Evolutionary conservation across 768 basidiomycete genomes (phyloP).

Genomic region (Tulasnella sp.): DNA sequence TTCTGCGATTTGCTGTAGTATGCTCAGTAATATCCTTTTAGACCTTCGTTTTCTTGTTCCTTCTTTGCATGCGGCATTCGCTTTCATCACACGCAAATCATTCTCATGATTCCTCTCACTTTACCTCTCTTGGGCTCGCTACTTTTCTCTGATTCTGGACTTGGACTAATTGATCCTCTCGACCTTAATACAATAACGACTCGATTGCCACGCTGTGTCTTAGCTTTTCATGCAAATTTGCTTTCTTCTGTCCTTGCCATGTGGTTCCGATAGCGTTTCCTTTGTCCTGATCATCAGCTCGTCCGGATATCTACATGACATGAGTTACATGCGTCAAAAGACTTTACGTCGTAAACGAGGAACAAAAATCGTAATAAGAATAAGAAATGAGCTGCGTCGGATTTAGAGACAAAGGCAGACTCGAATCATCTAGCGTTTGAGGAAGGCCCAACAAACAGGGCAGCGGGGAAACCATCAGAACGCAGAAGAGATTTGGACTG

Average conservation of each 20-base stretch:
- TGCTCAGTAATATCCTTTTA: neutral
- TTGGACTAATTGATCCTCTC: neutral
- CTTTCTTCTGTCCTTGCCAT: neutral
- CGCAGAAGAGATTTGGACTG: neutral
- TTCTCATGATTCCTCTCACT: neutral
- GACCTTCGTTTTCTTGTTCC: constrained; percentile 5
- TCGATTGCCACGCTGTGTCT: neutral
- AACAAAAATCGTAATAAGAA: neutral
- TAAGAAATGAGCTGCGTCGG: neutral
- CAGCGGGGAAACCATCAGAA: neutral
- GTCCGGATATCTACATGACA: neutral
- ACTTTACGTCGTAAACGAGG: neutral
- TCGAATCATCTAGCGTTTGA: constrained; percentile 6
- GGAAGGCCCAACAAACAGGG: constrained; percentile 5
- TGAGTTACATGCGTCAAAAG: neutral
- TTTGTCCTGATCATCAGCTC: neutral
- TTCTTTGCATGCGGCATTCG: neutral
- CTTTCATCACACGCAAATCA: neutral
- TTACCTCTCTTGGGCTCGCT: neutral
- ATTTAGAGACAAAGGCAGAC: neutral
- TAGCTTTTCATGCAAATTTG: neutral
- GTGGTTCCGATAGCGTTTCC: neutral
- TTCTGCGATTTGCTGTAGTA: constrained; percentile 46
- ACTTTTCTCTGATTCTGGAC: neutral
- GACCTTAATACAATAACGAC: neutral